Conservation (phyloP, 1,139 yeast genomes). For the Lodderomyces parapsilosis region DNA sequence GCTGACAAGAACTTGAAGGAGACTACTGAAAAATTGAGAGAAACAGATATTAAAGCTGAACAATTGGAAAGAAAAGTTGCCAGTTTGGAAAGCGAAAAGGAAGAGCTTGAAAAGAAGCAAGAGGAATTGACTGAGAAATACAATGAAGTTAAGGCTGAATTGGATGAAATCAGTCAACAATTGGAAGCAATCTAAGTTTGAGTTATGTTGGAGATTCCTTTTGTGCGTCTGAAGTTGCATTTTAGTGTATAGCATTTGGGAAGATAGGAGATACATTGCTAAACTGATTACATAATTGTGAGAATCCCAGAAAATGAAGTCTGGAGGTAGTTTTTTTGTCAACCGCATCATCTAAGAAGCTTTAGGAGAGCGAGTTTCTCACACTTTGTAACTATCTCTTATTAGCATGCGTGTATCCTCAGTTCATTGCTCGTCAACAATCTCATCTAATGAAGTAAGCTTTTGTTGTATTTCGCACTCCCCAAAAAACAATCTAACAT, state of each 20-base stretch:
- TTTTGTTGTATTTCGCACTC: too few species aligned
- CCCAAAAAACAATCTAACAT: too few species aligned
- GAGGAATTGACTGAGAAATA: constrained; percentile 86
- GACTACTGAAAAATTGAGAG: constrained; percentile 92
- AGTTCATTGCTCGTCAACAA: too few species aligned
- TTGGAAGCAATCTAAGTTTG: constrained; percentile 71
- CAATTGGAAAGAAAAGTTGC: constrained; percentile 94
- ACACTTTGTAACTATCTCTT: too few species aligned
- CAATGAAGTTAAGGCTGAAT: constrained; percentile 81
- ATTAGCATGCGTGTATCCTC: too few species aligned
- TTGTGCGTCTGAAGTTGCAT: too few species aligned
- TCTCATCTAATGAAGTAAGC: too few species aligned
- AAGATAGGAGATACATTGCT: neutral
- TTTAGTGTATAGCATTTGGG: neutral
- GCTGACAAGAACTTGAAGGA: constrained; percentile 90
- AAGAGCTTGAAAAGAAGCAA: constrained; percentile 85
- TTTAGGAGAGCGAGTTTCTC: too few species aligned
- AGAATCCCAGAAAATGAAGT: too few species aligned
- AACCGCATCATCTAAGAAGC: too few species aligned
- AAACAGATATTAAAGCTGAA: constrained; percentile 95
- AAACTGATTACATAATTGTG: neutral
- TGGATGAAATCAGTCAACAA: constrained; percentile 92
- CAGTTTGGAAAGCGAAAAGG: constrained; percentile 89
- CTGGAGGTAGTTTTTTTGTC: too few species aligned
- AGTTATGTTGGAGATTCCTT: neutral